Evolutionary conservation across 2,329 filamentous ascomycete species (phyloP).

Genomic region (Alternaria sp.): DNA sequence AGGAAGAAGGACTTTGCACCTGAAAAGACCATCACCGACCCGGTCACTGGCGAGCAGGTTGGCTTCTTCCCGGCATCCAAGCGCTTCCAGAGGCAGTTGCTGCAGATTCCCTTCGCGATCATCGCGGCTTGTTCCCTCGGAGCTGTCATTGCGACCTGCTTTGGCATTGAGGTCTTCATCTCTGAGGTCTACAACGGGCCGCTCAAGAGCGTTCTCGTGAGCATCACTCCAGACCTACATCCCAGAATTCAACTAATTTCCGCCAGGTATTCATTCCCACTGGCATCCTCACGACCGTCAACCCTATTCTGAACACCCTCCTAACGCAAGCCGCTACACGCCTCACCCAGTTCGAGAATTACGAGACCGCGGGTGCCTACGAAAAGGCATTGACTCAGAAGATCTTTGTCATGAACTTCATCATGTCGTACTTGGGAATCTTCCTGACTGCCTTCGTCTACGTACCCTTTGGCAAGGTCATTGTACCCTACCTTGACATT

Average conservation of each 20-base stretch:
- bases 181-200: slow-evolving; percentile 91
- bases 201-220: slow-evolving; percentile 81
- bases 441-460: slow-evolving; percentile 94
- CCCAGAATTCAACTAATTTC: neutral
- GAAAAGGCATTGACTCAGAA: slow-evolving; percentile 87
- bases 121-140: slow-evolving; percentile 75
- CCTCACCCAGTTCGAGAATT: slow-evolving; percentile 87
- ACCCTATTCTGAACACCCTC: slow-evolving; percentile 77
- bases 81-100: slow-evolving; percentile 75
- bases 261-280: slow-evolving; percentile 83
- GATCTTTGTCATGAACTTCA: slow-evolving; percentile 95
- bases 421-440: slow-evolving; percentile 87
- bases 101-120: slow-evolving; percentile 85
- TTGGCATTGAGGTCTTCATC: slow-evolving; percentile 94
- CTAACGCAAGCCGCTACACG: slow-evolving; percentile 78
- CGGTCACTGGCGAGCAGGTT: slow-evolving; percentile 79
- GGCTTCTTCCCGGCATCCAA: slow-evolving; percentile 78
- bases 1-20: slow-evolving; percentile 79
- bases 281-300: slow-evolving; percentile 78
- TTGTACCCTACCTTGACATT: slow-evolving; percentile 85
- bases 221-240: slow-evolving; percentile 33
- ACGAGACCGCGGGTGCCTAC: slow-evolving; percentile 84
- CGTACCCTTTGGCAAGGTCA: slow-evolving; percentile 83
- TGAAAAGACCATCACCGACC: slow-evolving; percentile 77
- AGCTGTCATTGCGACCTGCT: slow-evolving; percentile 81